A percentile compares a stretch with the other conserved stretches of the same genome.
These are phyloP conservation scores for Fraxinus angustifolia DNA, from an alignment of 305 asterid species.

Conservation along the genomic window DNA sequence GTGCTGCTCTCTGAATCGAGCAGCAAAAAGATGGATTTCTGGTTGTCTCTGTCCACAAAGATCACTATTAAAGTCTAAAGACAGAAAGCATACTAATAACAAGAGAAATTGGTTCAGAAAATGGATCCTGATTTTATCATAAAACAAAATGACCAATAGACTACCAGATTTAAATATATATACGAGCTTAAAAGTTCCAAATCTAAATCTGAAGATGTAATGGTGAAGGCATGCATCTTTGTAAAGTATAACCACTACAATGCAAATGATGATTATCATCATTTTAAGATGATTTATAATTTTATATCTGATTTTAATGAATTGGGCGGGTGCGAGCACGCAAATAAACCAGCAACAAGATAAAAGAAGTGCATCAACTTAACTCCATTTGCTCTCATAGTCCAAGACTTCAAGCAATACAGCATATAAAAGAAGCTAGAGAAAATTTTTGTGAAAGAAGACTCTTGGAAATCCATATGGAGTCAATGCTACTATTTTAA, in stretches of 20 bases:
- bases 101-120: neutral
- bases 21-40: slow-evolving; percentile 93
- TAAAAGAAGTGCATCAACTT: neutral
- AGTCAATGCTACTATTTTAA: neutral
- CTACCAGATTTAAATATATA: neutral
- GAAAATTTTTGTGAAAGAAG: neutral
- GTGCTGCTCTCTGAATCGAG: slow-evolving; percentile 81
- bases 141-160: neutral
- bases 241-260: neutral
- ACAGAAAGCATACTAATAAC: slow-evolving; percentile 6
- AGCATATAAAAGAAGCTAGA: neutral
- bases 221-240: neutral
- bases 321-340: neutral
- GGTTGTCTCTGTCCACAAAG: slow-evolving; percentile 78
- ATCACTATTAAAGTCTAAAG: slow-evolving; percentile 19
- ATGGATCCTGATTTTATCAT: neutral
- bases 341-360: neutral
- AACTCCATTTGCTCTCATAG: neutral
- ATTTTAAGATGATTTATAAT: neutral
- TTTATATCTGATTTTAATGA: neutral
- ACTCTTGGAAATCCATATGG: neutral
- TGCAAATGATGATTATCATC: neutral
- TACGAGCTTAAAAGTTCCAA: neutral
- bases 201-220: neutral
- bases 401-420: neutral